Evolutionary conservation across 805 yeast species (phyloP), one percentile per base, ranked within the genome.

Genomic region (Wickerhamiella vanderwaltii): DNA sequence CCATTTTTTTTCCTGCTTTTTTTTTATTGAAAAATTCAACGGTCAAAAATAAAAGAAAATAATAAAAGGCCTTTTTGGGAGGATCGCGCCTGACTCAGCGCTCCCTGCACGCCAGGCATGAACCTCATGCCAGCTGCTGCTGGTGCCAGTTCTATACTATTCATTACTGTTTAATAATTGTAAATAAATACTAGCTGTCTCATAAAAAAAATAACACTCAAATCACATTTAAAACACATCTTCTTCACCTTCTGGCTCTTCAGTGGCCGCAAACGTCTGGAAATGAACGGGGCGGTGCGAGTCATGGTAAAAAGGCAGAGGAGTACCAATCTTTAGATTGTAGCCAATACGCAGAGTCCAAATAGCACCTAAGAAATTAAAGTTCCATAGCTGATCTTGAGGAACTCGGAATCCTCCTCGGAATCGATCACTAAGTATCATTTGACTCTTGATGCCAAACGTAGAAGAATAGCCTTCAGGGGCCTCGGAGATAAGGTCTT

Each of bases 251-350:
- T 38, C 41, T 5, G 41, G 41, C 9, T 38, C 35, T n/a, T 30
- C 35, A 6, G 19, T 9, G 24, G 17, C 35, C 3, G 35, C 35
- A 56, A 88, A 85, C 5, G 77, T 71, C 37, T 75, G 65, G 62
- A 91, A 91, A 60, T 91, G 98, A 23, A 76, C 68, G 2, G 95
- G 91, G 36, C 98, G 77, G 55, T 91, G 98, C 26, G 74, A 56
- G 51, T 82, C 94, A 55, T 84, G 79, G 60, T 85, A 91, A 55
- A 79, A 91, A 5, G 81, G 74, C 28, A 79, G 51, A 2, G 99
- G 99, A 13, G 75, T 64, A 53, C 83, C 95, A 34, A 81, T 54
- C 55, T 81, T 83, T 58, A 86, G 56, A 11, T 66, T 75, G 52
- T 71, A 84, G 5, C 64, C 66, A 35, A 72, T 58, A n/a, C 71